These are phyloP conservation scores for Caryopteris hybrid DNA, from an alignment of 305 asterid genomes.

Conservation along the genomic window DNA sequence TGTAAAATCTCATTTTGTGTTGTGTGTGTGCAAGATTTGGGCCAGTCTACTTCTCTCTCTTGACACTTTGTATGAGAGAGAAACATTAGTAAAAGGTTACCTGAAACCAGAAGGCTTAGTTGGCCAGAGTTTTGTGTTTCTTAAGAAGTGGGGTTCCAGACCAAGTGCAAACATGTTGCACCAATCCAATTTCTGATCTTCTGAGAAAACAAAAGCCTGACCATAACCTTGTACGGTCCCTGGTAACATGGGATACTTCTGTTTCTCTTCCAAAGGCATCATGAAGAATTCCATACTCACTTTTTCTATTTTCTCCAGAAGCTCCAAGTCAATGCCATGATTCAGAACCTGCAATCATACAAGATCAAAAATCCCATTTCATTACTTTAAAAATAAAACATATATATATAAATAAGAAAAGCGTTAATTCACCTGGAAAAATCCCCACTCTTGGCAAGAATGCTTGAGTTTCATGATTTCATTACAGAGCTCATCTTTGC, in stretches of 20 bases:
- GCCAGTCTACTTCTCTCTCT: not conserved
- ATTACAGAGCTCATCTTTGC: conserved; percentile 37
- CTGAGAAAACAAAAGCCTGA: conserved; percentile 91
- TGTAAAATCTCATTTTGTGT: not conserved
- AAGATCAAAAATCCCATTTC: not conserved
- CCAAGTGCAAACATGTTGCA: conserved; percentile 99
- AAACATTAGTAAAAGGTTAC: conserved; percentile 19
- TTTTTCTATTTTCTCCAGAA: conserved; percentile 65
- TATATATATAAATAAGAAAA: not conserved
- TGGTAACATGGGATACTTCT: conserved; percentile 84
- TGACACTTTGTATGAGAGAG: not conserved
- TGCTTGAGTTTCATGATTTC: conserved; percentile 54
- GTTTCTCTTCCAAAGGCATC: conserved; percentile 91
- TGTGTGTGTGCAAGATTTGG: no score
- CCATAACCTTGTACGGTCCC: conserved; percentile 97
- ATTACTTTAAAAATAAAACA: not conserved
- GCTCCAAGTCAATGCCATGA: conserved; percentile 69
- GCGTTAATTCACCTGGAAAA: conserved; percentile 61
- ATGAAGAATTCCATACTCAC: conserved; percentile 73
- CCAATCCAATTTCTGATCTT: conserved; percentile 93
- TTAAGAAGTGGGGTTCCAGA: conserved; percentile 49
- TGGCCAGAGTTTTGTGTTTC: conserved; percentile 83
- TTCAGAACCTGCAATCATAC: conserved; percentile 53
- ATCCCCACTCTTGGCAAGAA: conserved; percentile 93
- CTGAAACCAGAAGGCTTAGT: conserved; percentile 72